phyloP scores from a whole-genome alignment of 805 yeast species.

The Saturnispora quitensis region DNA sequence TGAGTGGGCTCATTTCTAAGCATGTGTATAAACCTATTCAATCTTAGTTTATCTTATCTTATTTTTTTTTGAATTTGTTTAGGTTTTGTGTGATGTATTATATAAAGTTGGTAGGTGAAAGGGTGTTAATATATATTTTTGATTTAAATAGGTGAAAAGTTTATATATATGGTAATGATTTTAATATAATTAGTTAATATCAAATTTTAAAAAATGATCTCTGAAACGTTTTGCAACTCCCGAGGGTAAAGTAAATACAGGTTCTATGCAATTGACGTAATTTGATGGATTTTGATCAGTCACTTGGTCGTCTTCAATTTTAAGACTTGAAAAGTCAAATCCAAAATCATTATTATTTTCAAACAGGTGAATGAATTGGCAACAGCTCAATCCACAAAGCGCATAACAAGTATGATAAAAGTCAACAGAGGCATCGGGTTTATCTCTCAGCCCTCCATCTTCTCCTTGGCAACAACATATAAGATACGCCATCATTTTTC shows the following conservation, averaged over 20 bases:
- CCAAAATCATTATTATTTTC: conserved; percentile 12
- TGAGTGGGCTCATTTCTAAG: neutral
- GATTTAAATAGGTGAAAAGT: neutral
- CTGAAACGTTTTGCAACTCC: conserved; percentile 21
- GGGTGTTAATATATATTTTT: neutral
- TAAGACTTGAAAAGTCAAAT: conserved; percentile 16
- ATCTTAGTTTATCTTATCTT: neutral
- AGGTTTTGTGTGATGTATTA: neutral
- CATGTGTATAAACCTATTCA: neutral
- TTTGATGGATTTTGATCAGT: conserved; percentile 16
- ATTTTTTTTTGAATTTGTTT: neutral
- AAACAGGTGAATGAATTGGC: conserved; percentile 35
- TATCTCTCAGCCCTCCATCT: conserved; percentile 65
- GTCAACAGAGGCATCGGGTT: conserved; percentile 75
- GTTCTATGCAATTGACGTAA: conserved; percentile 34
- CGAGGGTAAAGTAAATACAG: conserved; percentile 50
- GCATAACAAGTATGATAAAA: conserved; percentile 88
- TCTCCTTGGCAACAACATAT: conserved; percentile 65
- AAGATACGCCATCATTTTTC: conserved; percentile 55
- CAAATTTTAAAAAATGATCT: neutral
- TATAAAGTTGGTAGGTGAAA: neutral
- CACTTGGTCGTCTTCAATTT: conserved; percentile 13
- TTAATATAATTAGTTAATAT: neutral
- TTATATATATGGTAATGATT: neutral
- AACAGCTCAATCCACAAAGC: conserved; percentile 60